These are phyloP conservation scores for Scortechinia acanthostroma DNA, from an alignment of 2,329 filamentous ascomycete genomes.

Conservation along the genomic window DNA sequence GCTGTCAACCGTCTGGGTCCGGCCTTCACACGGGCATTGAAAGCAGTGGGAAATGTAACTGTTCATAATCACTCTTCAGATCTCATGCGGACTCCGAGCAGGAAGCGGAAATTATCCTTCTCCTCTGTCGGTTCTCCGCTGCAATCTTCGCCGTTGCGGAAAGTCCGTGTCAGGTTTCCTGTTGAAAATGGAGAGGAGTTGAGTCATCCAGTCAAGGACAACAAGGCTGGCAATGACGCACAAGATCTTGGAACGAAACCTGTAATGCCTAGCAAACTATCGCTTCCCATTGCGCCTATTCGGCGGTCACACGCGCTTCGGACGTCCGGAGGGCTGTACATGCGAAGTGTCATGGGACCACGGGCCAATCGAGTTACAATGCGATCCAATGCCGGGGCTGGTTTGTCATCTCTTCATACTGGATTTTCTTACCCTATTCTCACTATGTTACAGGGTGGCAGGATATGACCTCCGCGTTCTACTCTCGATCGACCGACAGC, in stretches of 20 bases:
- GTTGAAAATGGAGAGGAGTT: conserved; percentile 18
- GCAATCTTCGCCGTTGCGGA: conserved; percentile 36
- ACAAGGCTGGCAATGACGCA: neutral
- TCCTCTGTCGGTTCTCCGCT: conserved; percentile 32
- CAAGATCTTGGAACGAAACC: conserved; percentile 9
- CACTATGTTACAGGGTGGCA: conserved; percentile 36
- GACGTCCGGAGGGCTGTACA: conserved; percentile 24
- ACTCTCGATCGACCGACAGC: conserved; percentile 43
- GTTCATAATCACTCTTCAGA: conserved; percentile 16
- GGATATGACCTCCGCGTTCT: conserved; percentile 50
- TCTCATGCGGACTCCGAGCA: conserved; percentile 24
- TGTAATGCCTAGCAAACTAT: conserved; percentile 10
- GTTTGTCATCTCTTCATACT: conserved; percentile 14
- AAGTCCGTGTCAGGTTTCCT: conserved; percentile 21
- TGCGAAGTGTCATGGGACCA: conserved; percentile 21
- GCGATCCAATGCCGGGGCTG: conserved; percentile 22
- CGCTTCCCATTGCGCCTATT: conserved; percentile 17
- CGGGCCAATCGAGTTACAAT: conserved; percentile 19
- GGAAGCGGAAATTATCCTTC: conserved; percentile 34
- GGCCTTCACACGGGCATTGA: conserved; percentile 25
- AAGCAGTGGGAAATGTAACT: conserved; percentile 13
- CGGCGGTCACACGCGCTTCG: conserved; percentile 22
- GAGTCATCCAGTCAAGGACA: conserved; percentile 3
- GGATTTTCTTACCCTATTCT: conserved; percentile 7
- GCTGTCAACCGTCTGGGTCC: conserved; percentile 22